Evolutionary conservation across 1,139 yeast genomes (phyloP), one percentile per base, ranked within the genome.

Genomic region (Kodamaea suecica): DNA sequence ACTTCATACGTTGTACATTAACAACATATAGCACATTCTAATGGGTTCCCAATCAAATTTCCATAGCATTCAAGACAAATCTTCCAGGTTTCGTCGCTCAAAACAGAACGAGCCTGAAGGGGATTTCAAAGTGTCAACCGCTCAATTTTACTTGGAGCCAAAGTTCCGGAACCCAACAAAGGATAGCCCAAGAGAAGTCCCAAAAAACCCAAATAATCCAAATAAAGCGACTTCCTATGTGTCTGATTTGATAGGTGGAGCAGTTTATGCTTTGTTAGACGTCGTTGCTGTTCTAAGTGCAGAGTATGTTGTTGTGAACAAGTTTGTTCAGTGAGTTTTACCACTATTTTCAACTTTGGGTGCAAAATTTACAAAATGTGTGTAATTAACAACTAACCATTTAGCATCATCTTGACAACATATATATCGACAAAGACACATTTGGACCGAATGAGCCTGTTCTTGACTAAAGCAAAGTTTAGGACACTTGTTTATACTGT

Each of bases 121-220:
- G 9, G 21, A 19, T 9, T 9, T 19, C 21, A 19, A 19, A 19
- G 6, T 9, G 11, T 17, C 29, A 9, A 15, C 27, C 5, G 37
- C 24, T n/a, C 30, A 30, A n/a, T 34, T 34, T 27, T 34, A 34
- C 26, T 34, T 34, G 34, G 24, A 34, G 16, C 37, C 37, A 24
- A 34, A 15, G 11, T 28, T 16, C 15, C 12, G 31, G 11, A 15
- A 8, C 8, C 31, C 23, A 10, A 11, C 20, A 14, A 13, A 12
- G 7, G 11, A 25, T 13, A n/a, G n/a, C n/a, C n/a, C n/a, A n/a
- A n/a, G n/a, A 10, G 17, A 25, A 12, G 17, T 17, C 21, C 8
- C 21, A 6, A 9, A 19, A 19, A 19, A 19, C 21, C 21, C 21
- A 19, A 25, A 11, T 10, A 25, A 21, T 23, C 35, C 35, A 4